These are phyloP conservation scores for Sugiyamaella smithiae DNA, from an alignment of 805 yeast genomes.

Conservation along the genomic window DNA sequence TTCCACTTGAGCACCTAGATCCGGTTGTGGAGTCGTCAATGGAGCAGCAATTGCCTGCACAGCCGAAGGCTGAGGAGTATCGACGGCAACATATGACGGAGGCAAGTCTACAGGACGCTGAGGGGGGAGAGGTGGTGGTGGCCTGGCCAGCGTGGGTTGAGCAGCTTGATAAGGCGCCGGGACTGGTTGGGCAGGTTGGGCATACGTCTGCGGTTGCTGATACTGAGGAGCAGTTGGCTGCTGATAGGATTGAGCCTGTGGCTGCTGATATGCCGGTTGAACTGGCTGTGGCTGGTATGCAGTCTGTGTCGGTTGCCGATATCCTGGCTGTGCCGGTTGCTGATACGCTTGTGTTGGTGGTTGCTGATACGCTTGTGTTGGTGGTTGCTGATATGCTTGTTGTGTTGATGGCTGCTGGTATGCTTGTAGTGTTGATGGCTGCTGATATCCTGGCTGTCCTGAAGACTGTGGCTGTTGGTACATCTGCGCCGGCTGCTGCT, in stretches of 20 bases:
- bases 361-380: constrained; percentile 12
- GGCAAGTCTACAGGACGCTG: no score
- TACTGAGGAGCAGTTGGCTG: constrained; percentile 10
- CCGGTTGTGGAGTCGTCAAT: not conserved
- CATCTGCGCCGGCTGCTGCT: constrained; percentile 1
- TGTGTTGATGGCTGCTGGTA: constrained; percentile 16
- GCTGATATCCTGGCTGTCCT: constrained; percentile 12
- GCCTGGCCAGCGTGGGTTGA: no score
- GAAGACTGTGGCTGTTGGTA: constrained; percentile 11
- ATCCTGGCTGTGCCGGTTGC: constrained; percentile 14
- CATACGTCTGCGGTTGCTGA: constrained; percentile 1
- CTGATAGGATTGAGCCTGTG: constrained; percentile 9
- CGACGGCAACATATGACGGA: constrained; percentile 1
- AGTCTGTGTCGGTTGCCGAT: constrained; percentile 16
- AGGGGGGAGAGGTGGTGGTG: no score
- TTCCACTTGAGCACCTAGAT: not conserved
- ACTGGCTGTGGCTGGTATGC: constrained; percentile 13
- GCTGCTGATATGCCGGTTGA: constrained; percentile 4
- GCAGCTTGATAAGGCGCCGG: not conserved
- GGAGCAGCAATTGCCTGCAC: not conserved
- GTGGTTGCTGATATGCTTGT: constrained; percentile 11
- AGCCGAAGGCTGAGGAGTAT: not conserved
- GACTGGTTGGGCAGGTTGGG: not conserved
- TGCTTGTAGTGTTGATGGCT: constrained; percentile 10
- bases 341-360: constrained; percentile 16